Percentiles rank a stretch among this genome's conserved stretches.
phyloP scores from a whole-genome alignment of 2,329 filamentous ascomycete species.

The Apiospora arundinis region DNA sequence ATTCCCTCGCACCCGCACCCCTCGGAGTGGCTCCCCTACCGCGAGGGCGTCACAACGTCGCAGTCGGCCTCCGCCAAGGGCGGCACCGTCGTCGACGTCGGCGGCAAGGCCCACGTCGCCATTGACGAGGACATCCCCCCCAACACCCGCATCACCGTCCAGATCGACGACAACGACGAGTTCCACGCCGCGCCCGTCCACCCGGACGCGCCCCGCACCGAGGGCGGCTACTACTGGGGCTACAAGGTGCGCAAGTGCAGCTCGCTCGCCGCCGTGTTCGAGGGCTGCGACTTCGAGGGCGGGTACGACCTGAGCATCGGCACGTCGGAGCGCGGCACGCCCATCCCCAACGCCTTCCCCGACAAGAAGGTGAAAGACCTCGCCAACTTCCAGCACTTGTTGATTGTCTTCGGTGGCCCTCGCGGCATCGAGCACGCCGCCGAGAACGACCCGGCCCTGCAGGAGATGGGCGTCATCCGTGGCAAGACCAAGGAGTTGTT shows the following conservation, averaged over 20 bases:
- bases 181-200: conserved; percentile 66
- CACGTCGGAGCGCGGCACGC: conserved; percentile 77
- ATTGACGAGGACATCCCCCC: conserved; percentile 69
- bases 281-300: conserved; percentile 74
- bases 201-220: conserved; percentile 72
- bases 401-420: conserved; percentile 83
- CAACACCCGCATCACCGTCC: conserved; percentile 76
- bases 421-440: conserved; percentile 80
- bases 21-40: conserved; percentile 79
- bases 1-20: conserved; percentile 83
- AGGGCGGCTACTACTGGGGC: conserved; percentile 87
- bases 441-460: conserved; percentile 62
- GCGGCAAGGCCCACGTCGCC: conserved; percentile 59
- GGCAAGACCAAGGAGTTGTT: conserved; percentile 74
- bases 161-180: conserved; percentile 57
- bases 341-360: conserved; percentile 55
- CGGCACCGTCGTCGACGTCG: conserved; percentile 65
- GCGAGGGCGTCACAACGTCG: conserved; percentile 74
- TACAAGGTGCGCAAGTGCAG: conserved; percentile 72
- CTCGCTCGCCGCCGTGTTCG: conserved; percentile 76
- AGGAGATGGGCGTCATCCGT: conserved; percentile 67
- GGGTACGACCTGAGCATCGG: conserved; percentile 86
- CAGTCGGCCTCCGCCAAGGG: conserved; percentile 46
- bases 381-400: conserved; percentile 69
- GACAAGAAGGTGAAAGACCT: conserved; percentile 43